Percentiles rank a stretch among this genome's conserved stretches.
Evolutionary conservation across 805 yeast species (phyloP).

Genomic region (Saturnispora hagleri): DNA sequence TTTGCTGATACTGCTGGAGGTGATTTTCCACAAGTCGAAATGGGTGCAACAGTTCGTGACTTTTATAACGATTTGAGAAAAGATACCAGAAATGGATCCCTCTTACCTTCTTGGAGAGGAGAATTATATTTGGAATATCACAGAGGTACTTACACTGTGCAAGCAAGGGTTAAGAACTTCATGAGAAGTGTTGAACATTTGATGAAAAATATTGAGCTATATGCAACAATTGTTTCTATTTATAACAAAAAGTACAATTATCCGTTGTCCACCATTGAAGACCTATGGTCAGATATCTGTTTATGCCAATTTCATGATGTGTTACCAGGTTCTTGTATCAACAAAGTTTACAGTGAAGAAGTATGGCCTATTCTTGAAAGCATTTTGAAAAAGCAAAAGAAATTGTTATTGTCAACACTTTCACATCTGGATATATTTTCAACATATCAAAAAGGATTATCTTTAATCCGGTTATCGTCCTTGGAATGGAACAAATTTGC

Average conservation of each 20-base stretch:
- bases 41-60: constrained; percentile 72
- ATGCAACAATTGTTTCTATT: constrained; percentile 70
- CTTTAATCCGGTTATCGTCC: constrained; percentile 38
- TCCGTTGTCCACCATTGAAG: constrained; percentile 60
- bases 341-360: constrained; percentile 82
- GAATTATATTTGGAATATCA: constrained; percentile 92
- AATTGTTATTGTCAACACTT: constrained; percentile 41
- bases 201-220: constrained; percentile 76
- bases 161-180: constrained; percentile 73
- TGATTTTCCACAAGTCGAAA: constrained; percentile 68
- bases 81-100: constrained; percentile 54
- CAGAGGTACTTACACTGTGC: constrained; percentile 95
- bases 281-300: constrained; percentile 80
- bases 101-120: constrained; percentile 83
- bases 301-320: constrained; percentile 96
- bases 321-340: constrained; percentile 94
- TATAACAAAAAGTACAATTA: constrained; percentile 44
- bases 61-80: constrained; percentile 62
- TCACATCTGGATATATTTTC: constrained; percentile 9
- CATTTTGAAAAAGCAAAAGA: constrained; percentile 44
- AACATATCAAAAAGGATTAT: constrained; percentile 6
- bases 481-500: constrained; percentile 55
- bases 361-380: constrained; percentile 69
- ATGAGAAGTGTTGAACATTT: constrained; percentile 70
- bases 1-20: constrained; percentile 67